phyloP scores from a whole-genome alignment of 2,329 filamentous ascomycete species.

The Colletotrichum lini region DNA sequence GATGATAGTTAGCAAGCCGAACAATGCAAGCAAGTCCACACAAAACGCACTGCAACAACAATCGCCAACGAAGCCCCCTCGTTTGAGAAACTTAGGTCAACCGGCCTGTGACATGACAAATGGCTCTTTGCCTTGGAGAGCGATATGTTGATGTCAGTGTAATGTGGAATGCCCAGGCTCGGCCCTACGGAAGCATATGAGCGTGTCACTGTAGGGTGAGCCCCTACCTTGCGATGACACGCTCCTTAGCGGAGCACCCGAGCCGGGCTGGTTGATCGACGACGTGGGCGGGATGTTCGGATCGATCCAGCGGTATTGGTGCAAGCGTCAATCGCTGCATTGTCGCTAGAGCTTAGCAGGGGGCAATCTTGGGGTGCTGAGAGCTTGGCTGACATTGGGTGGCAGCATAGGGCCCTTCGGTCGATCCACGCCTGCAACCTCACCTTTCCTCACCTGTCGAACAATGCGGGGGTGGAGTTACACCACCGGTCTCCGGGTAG shows the following conservation, averaged over 20 bases:
- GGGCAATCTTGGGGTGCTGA: slow-evolving; percentile 14
- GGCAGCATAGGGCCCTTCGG: not conserved
- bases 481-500: not conserved
- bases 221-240: not conserved
- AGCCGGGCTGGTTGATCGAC: slow-evolving; percentile 30
- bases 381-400: slow-evolving; percentile 5
- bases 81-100: not conserved
- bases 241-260: slow-evolving; percentile 30
- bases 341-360: slow-evolving; percentile 17
- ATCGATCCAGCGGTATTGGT: slow-evolving; percentile 24
- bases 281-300: slow-evolving; percentile 34
- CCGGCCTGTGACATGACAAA: not conserved
- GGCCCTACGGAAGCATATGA: slow-evolving; percentile 27
- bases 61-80: too few species aligned
- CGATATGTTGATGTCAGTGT: not conserved
- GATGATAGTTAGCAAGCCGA: not conserved
- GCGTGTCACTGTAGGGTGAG: slow-evolving; percentile 7
- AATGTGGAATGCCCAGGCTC: slow-evolving; percentile 16
- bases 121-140: too few species aligned
- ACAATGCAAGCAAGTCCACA: not conserved
- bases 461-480: not conserved
- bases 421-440: not conserved
- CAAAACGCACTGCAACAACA: not conserved
- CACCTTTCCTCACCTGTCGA: slow-evolving; percentile 9
- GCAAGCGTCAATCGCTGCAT: slow-evolving; percentile 33